phyloP scores from a whole-genome alignment of 2,329 filamentous ascomycete species.

The Alternaria sp. region DNA sequence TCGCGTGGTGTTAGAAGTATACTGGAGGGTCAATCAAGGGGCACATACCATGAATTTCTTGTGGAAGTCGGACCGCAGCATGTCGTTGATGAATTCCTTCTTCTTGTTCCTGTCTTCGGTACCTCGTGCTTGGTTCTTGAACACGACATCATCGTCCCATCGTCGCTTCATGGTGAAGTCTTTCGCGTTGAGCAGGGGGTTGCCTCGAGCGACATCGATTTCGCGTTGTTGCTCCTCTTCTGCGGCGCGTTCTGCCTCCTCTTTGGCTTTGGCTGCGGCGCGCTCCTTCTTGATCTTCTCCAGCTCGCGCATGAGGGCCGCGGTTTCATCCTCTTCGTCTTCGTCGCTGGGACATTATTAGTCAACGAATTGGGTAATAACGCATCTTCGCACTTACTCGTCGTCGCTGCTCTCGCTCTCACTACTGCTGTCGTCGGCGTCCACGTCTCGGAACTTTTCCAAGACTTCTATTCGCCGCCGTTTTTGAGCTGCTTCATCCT shows the following conservation, averaged over 20 bases:
- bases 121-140: constrained; percentile 96
- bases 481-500: constrained; percentile 78
- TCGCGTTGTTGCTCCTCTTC: constrained; percentile 84
- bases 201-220: constrained; percentile 87
- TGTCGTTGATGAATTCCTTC: constrained; percentile 97
- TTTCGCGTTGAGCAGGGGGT: constrained; percentile 84
- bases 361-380: background rate
- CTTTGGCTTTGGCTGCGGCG: constrained; percentile 78
- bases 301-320: constrained; percentile 87
- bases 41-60: constrained; percentile 84
- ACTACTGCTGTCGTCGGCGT: constrained; percentile 72
- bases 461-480: constrained; percentile 74
- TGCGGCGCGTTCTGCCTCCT: constrained; percentile 81
- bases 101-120: constrained; percentile 90
- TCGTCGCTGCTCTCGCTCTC: constrained; percentile 63
- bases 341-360: constrained; percentile 42
- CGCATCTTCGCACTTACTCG: constrained; percentile 53
- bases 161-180: constrained; percentile 91
- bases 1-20: constrained; percentile 15
- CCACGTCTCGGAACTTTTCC: constrained; percentile 85
- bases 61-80: constrained; percentile 95
- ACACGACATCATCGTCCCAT: constrained; percentile 99
- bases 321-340: constrained; percentile 78
- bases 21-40: background rate
- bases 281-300: constrained; percentile 92